Conservation (phyloP, 805 yeast species). For the Debaryomyces castellii region DNA sequence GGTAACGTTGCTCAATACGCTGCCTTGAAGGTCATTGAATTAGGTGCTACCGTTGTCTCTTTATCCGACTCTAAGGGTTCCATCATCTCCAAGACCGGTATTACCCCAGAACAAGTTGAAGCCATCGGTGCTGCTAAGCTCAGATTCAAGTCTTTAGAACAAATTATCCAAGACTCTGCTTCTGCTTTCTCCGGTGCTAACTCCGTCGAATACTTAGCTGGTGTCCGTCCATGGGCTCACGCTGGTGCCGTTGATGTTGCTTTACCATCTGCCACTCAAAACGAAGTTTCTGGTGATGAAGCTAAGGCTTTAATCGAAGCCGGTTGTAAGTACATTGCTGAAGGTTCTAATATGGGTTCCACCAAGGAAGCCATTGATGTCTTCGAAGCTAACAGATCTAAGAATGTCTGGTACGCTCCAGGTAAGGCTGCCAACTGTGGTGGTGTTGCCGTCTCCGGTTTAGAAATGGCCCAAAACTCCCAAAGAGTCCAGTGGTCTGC, state of each 20-base stretch:
- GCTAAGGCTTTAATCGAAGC: constrained; percentile 91
- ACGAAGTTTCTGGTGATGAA: constrained; percentile 95
- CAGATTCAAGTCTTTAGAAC: constrained; percentile 72
- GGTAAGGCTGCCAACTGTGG: constrained; percentile 99
- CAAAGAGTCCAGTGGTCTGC: constrained; percentile 87
- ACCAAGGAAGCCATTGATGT: constrained; percentile 95
- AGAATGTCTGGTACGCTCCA: constrained; percentile 94
- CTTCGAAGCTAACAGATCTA: constrained; percentile 78
- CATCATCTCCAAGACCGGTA: constrained; percentile 75
- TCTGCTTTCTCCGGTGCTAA: constrained; percentile 55
- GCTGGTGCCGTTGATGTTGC: constrained; percentile 94
- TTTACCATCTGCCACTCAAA: constrained; percentile 97
- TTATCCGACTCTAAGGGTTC: constrained; percentile 95
- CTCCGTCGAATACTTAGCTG: constrained; percentile 75
- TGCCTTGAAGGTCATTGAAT: constrained; percentile 93
- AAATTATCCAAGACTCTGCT: constrained; percentile 54
- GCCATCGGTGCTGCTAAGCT: constrained; percentile 77
- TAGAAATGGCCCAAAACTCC: constrained; percentile 99
- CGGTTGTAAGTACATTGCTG: constrained; percentile 92
- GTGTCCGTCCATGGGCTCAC: constrained; percentile 95
- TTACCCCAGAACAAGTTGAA: constrained; percentile 76
- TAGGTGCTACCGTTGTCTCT: constrained; percentile 93
- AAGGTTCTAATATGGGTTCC: constrained; percentile 99
- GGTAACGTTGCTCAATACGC: constrained; percentile 99
- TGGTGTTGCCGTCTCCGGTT: constrained; percentile 98